Evolutionary conservation across 2,329 filamentous ascomycete species (phyloP).

Genomic region (Neopestalotiopsis clavispora): DNA sequence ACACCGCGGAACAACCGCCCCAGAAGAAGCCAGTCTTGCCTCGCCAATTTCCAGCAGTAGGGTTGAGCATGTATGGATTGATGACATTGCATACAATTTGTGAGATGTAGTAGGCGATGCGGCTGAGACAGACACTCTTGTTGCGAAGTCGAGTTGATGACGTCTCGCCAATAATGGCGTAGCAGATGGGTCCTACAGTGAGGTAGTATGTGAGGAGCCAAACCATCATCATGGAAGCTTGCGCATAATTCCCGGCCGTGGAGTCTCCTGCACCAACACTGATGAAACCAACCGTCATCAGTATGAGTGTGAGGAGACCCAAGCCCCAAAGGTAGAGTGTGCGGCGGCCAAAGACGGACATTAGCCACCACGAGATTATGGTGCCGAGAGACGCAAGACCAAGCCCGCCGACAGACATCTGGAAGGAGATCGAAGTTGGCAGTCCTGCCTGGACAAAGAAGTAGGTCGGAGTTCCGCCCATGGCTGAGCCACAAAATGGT

Average conservation of each 20-base stretch:
- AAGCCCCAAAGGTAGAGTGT: slow-evolving; percentile 21
- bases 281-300: slow-evolving; percentile 18
- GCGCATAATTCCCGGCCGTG: slow-evolving; percentile 26
- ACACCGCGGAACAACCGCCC: slow-evolving; percentile 48
- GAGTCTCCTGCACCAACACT: background rate
- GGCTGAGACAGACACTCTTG: slow-evolving; percentile 19
- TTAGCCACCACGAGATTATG: slow-evolving; percentile 19
- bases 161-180: slow-evolving; percentile 20
- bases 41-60: slow-evolving; percentile 34
- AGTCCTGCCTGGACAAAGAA: slow-evolving; percentile 36
- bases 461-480: slow-evolving; percentile 34
- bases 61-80: slow-evolving; percentile 37
- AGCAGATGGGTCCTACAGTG: slow-evolving; percentile 21
- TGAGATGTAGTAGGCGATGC: slow-evolving; percentile 22
- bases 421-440: slow-evolving; percentile 14
- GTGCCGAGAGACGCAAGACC: slow-evolving; percentile 16
- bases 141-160: slow-evolving; percentile 20
- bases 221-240: slow-evolving; percentile 33
- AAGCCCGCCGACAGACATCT: slow-evolving; percentile 38
- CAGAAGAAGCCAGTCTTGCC: slow-evolving; percentile 39
- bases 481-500: slow-evolving; percentile 24
- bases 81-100: slow-evolving; percentile 31
- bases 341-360: slow-evolving; percentile 19
- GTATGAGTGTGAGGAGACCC: slow-evolving; percentile 10
- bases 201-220: slow-evolving; percentile 20